phyloP scores from a whole-genome alignment of 169 alveolate species.

The Plasmodium reichenowi region DNA sequence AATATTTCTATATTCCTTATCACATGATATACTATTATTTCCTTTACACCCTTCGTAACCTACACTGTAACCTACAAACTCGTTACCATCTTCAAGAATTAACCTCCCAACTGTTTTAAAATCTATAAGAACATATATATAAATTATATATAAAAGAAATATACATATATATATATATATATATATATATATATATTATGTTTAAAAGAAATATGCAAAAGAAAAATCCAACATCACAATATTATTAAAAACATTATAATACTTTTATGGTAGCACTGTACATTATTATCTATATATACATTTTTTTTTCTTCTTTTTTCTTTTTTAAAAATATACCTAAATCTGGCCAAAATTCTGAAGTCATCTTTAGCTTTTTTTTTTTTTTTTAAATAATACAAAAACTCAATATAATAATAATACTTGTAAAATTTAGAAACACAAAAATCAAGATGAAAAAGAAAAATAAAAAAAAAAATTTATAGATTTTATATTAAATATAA shows the following conservation, averaged over 20 bases:
- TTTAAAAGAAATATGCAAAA: neutral
- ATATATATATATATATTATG: neutral
- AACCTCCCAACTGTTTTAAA: slow-evolving; percentile 70
- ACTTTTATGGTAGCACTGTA: no score
- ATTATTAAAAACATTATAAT: no score
- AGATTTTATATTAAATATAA: no score
- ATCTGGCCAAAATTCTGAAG: slow-evolving; percentile 65
- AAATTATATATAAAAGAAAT: neutral
- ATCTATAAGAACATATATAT: slow-evolving; percentile 18
- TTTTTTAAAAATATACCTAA: slow-evolving; percentile 17
- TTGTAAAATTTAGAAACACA: no score
- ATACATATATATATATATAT: neutral
- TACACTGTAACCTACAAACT: slow-evolving; percentile 66
- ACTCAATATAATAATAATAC: no score
- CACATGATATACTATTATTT: neutral
- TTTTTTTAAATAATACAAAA: no score
- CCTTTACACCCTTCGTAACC: slow-evolving; percentile 64
- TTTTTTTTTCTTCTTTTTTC: neutral
- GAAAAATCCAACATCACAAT: no score
- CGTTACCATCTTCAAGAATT: slow-evolving; percentile 63
- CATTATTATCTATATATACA: slow-evolving; percentile 1
- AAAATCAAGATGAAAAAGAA: no score
- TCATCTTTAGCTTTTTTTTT: slow-evolving; percentile 10
- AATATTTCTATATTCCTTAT: neutral
- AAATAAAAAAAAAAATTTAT: no score